A percentile compares a stretch with the other conserved stretches of the same genome.
These are phyloP conservation scores for Aegilops bicornis DNA, from an alignment of 176 grass and related monocot species.

Conservation along the genomic window DNA sequence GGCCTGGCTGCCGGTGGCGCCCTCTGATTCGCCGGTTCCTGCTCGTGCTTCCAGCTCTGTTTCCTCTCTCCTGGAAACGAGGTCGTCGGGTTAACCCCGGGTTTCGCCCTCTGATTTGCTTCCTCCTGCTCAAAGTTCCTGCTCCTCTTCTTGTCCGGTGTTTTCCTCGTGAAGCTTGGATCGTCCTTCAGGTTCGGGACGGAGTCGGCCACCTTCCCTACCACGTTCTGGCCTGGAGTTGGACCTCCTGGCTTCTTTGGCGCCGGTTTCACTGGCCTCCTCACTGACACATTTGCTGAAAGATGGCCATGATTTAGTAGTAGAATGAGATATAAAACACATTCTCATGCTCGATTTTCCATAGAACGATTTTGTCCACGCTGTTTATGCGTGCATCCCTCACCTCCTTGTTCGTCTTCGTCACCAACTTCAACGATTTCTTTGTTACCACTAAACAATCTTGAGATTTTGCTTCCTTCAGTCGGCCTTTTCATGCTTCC, in stretches of 20 bases:
- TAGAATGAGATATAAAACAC: background rate
- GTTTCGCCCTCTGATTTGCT: background rate
- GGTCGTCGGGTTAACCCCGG: background rate
- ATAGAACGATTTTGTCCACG: background rate
- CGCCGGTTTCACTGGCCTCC: conserved; percentile 3
- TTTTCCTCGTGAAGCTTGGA: conserved; percentile 31
- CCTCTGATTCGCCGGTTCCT: conserved; percentile 25
- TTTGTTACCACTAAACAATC: conserved; percentile 57
- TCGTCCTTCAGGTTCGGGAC: conserved; percentile 25
- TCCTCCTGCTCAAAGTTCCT: conserved; percentile 43
- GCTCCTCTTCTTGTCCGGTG: conserved; percentile 38
- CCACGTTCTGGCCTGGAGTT: conserved; percentile 4
- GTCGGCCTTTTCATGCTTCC: conserved; percentile 49
- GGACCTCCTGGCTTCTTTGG: background rate
- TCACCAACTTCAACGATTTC: conserved; percentile 39
- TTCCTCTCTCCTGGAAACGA: conserved; percentile 33
- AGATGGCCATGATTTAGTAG: background rate
- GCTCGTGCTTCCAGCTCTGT: conserved; percentile 42
- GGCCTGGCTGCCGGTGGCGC: background rate
- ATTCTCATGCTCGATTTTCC: background rate
- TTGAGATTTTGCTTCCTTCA: conserved; percentile 40
- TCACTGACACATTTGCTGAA: conserved; percentile 43
- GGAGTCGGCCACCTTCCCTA: conserved; percentile 22
- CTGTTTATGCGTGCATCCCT: background rate
- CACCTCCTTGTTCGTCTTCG: conserved; percentile 53